A percentile compares a stretch with the other conserved stretches of the same genome.
These are phyloP conservation scores for Lentinula raphanica DNA, from an alignment of 768 basidiomycete genomes.

Conservation along the genomic window DNA sequence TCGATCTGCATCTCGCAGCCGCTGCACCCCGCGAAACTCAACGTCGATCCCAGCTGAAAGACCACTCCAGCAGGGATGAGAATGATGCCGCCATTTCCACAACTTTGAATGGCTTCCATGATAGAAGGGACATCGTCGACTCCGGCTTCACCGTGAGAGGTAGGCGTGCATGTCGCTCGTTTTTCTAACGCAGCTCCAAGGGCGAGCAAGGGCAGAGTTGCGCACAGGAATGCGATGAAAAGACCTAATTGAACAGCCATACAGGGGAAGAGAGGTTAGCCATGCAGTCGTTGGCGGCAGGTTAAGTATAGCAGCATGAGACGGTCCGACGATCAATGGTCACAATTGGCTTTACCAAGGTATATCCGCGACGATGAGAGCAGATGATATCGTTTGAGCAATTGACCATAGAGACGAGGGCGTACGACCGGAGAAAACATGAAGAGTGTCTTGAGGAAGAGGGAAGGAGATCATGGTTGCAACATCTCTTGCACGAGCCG, in stretches of 20 bases:
- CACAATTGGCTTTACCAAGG: background rate
- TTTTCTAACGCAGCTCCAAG: conserved; percentile 6
- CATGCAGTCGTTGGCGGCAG: background rate
- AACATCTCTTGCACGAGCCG: background rate
- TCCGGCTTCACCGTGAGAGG: conserved; percentile 18
- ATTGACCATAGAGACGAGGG: background rate
- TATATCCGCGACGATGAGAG: background rate
- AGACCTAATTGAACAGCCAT: background rate
- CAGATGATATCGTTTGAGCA: background rate
- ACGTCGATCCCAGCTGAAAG: conserved; percentile 21
- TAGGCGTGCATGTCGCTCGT: conserved; percentile 23
- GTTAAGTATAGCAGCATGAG: background rate
- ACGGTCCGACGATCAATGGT: background rate
- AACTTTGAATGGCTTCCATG: conserved; percentile 23
- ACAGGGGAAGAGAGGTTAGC: background rate
- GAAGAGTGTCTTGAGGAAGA: background rate
- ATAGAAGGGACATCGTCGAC: conserved; percentile 27
- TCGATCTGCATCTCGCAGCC: conserved; percentile 26
- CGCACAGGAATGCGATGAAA: background rate
- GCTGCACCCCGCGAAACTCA: conserved; percentile 24
- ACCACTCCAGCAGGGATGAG: conserved; percentile 22
- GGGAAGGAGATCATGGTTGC: no score
- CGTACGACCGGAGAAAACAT: background rate
- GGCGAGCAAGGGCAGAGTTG: background rate
- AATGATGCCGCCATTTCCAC: conserved; percentile 26